Conservation (phyloP, 202 grass and related monocot species). For the Setaria viridis region DNA sequence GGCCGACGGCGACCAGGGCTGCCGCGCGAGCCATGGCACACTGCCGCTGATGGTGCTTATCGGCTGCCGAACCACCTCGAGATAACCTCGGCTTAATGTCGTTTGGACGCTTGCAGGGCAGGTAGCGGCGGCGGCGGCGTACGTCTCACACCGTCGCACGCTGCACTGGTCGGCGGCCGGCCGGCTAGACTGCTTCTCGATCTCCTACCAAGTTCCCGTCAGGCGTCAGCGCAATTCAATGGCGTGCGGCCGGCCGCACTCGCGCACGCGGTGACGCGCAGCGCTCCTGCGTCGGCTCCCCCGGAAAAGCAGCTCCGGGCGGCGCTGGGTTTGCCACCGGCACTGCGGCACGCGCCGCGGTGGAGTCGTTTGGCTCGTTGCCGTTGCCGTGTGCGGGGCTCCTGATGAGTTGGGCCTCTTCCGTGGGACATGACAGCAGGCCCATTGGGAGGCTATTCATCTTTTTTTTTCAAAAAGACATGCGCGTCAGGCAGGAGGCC, state of each 20-base stretch:
- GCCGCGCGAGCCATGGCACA: neutral
- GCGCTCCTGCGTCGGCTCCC: neutral
- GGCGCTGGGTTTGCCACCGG: no score
- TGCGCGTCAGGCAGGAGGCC: no score
- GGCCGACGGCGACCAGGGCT: neutral
- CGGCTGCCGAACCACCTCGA: neutral
- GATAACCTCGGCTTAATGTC: neutral
- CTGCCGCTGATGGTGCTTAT: no score
- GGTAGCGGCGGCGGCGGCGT: neutral
- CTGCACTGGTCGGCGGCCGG: neutral
- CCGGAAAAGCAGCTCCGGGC: neutral
- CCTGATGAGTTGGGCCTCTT: no score
- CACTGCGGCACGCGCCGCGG: no score
- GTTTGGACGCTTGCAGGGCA: neutral
- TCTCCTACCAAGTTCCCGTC: no score
- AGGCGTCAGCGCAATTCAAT: neutral
- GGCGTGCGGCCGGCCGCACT: neutral
- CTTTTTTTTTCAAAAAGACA: no score
- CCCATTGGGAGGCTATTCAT: no score
- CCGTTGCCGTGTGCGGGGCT: no score
- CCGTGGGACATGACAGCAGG: no score
- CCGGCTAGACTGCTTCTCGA: neutral
- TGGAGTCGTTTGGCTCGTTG: no score
- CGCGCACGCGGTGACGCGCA: neutral
- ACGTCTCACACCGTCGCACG: neutral